These are phyloP conservation scores for Carex littledalei DNA, from an alignment of 176 grass and related monocot species.

Conservation along the genomic window DNA sequence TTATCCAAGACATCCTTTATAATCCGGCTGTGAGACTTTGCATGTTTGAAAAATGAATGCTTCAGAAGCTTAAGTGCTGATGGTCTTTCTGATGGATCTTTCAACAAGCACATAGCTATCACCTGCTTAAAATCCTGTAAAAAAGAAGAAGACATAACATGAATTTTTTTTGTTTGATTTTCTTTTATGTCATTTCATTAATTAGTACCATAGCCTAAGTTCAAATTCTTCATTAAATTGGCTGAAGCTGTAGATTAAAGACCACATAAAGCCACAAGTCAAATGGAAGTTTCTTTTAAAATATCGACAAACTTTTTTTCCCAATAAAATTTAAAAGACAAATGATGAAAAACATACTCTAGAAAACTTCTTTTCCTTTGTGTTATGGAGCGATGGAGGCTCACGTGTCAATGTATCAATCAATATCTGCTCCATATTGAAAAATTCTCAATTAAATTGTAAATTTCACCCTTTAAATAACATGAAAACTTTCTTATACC, in stretches of 20 bases:
- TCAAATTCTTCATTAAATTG: background rate
- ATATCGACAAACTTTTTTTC: background rate
- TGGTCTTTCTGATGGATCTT: constrained; percentile 82
- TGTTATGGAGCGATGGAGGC: constrained; percentile 82
- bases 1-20: constrained; percentile 62
- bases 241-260: background rate
- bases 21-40: constrained; percentile 46
- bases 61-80: constrained; percentile 65
- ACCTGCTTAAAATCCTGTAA: constrained; percentile 74
- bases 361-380: constrained; percentile 88
- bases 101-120: constrained; percentile 81
- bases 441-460: constrained; percentile 13
- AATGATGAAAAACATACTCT: constrained; percentile 32
- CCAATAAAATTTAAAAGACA: background rate
- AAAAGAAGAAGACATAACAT: background rate
- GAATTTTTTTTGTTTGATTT: background rate
- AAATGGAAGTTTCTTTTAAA: background rate
- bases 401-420: constrained; percentile 71
- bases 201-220: background rate
- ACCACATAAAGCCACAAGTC: background rate
- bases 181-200: background rate
- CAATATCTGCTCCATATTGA: constrained; percentile 50
- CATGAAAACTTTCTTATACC: background rate
- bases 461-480: background rate
- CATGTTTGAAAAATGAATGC: constrained; percentile 80